Base-by-base conservation (phyloP, 768 basidiomycete species). In the Mycena vulgaris region DNA sequence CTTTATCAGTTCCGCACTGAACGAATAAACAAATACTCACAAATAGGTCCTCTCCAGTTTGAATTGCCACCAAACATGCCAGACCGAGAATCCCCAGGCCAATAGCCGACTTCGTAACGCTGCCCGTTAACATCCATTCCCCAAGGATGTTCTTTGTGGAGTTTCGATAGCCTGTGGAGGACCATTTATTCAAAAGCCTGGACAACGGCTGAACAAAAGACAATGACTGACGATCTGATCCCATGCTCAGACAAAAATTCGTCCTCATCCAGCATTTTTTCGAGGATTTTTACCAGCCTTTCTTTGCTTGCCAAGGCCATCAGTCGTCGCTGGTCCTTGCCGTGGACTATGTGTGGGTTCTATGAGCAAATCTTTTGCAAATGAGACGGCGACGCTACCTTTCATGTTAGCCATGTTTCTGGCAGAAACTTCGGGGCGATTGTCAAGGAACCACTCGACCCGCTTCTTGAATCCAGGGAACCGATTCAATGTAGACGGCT, bases 61-160 rank as follows among this genome's bases (percentile, higher is more conserved):
- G 95, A 96, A 78, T 96, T 97, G n/a, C 95, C 95, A 60, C 96
- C 96, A 80, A 98, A 97, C 97, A 99, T 99, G 53, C 96, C 97
- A 14, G 95, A 96, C 75, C 89, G 90, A 2, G 97, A 98, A 79
- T 99, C 98, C 11, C 97, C 98, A 1, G 98, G 97, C 98, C 98
- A 99, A 81, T 99, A 99, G 37, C 89, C 89, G 33, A 99, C 95
- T 76, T 96, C 94, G 78, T 98, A 95, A 47, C 92, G 88, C 74
- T 98, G 90, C 19, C 96, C 97, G 69, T 98, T 90, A 55, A 98
- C 97, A 70, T 95, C 85, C 89, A 98, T 98, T 8, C 93, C 93
- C 94, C 95, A 99, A 5, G 98, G 98, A 67, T 93, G 87, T 14
- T 96, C 92, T 80, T 96, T 90, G 82, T 99, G 98, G 72, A 88